Evolutionary conservation across 2,329 filamentous ascomycete genomes (phyloP), one percentile per base, ranked within the genome.

Genomic region (Colletotrichum zoysiae): DNA sequence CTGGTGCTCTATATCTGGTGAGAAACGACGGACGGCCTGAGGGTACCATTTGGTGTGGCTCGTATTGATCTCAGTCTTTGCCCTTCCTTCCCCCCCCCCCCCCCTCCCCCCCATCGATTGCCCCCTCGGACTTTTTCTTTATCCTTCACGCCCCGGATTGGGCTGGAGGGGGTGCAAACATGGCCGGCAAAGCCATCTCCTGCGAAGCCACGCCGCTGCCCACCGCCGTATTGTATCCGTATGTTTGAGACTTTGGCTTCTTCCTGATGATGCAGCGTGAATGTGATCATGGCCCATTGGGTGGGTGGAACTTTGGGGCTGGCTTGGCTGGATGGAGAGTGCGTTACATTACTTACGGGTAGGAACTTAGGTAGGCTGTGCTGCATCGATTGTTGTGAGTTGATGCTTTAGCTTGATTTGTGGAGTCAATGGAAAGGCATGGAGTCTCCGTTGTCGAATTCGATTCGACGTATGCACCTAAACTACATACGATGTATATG

Each of bases 351-450:
- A 30, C 30, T 5, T 30, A 30, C 30, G 3, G 30, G 40, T n/a
- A 35, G 60, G 40, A 33, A 23, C 38, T 51, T 65, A 33, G 66
- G 66, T 65, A 33, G 66, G 66, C 66, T 69, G 60, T 69, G 60
- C 44, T 30, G 51, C 33, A 35, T 51, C 18, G 16, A 46, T 70
- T 26, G 26, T 26, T 26, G 26, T 30, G 46, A 42, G 60, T 63
- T 30, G 23, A 26, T 53, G 48, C 48, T 51, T 62, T 53, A 42
- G 46, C 33, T 62, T 53, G 60, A 51, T 62, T 62, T 62, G 26
- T 53, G 60, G 60, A 23, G 12, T 14, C 33, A 4, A 18, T 57
- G 35, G 55, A n/a, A 46, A 40, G 55, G 6, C 18, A 42, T 26
- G 55, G 35, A 57, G 55, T 35, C 55, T 40, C 40, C 12, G n/a